These are phyloP conservation scores for Nothophytophthora sp. DNA, from an alignment of 352 stramenopile species.

Conservation along the genomic window DNA sequence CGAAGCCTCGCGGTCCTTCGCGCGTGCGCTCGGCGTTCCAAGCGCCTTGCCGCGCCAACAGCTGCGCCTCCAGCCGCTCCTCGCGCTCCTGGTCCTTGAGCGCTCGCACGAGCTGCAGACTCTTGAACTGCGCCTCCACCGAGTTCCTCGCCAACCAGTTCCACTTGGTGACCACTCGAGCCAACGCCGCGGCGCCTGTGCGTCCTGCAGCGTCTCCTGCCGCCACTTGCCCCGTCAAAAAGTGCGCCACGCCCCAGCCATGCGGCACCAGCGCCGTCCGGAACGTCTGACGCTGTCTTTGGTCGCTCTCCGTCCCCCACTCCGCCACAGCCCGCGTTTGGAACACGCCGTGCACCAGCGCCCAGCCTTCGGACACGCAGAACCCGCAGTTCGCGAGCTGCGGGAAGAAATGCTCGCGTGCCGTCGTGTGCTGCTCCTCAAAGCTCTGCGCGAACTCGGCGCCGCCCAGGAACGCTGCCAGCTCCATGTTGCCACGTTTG, in stretches of 20 bases:
- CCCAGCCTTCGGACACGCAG: constrained; percentile 70
- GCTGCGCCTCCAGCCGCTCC: constrained; percentile 62
- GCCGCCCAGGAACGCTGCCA: constrained; percentile 62
- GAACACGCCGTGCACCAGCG: constrained; percentile 81
- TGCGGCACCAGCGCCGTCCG: constrained; percentile 48
- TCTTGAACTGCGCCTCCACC: constrained; percentile 77
- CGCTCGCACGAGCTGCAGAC: constrained; percentile 55
- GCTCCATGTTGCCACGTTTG: constrained; percentile 43
- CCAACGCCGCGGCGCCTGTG: constrained; percentile 1
- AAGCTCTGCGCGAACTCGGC: constrained; percentile 73
- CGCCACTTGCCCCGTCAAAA: constrained; percentile 46
- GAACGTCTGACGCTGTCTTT: constrained; percentile 13
- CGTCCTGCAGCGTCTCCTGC: constrained; percentile 4
- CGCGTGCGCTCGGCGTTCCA: constrained; percentile 61
- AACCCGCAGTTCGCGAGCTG: constrained; percentile 59
- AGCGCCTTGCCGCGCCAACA: constrained; percentile 62
- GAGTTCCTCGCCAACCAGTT: constrained; percentile 74
- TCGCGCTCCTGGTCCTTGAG: constrained; percentile 74
- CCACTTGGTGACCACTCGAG: constrained; percentile 19
- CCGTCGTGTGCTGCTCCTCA: constrained; percentile 61
- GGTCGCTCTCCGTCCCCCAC: constrained; percentile 4
- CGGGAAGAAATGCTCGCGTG: constrained; percentile 49
- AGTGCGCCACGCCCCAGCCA: constrained; percentile 79
- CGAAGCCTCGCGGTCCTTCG: constrained; percentile 74
- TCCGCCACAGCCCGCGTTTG: constrained; percentile 39